phyloP scores from a whole-genome alignment of 768 basidiomycete genomes.

The Pleurotus cornucopiae region DNA sequence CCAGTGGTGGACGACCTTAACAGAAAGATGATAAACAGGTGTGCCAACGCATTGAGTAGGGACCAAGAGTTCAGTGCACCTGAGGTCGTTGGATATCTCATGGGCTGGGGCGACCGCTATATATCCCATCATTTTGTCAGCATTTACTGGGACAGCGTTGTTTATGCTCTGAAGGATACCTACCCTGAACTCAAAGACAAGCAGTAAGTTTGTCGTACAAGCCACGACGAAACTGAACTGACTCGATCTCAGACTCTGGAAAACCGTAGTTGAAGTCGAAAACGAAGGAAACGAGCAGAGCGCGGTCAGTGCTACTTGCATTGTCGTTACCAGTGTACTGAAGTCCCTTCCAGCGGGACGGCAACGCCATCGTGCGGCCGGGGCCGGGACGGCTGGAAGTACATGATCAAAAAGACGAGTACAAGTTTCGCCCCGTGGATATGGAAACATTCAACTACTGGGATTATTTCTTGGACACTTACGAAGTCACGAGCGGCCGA shows the following conservation, averaged over 20 bases:
- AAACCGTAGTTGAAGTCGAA: no score
- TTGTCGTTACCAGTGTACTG: neutral
- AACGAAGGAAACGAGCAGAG: no score
- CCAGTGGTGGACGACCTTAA: constrained; percentile 15
- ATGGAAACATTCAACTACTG: no score
- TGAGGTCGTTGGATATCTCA: constrained; percentile 35
- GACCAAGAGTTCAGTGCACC: constrained; percentile 35
- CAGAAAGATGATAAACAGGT: constrained; percentile 23
- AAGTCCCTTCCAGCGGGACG: neutral
- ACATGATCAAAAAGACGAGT: no score
- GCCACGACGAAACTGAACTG: no score
- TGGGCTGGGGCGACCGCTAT: constrained; percentile 38
- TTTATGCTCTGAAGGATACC: constrained; percentile 11
- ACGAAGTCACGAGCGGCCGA: no score
- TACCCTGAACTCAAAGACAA: constrained; percentile 17
- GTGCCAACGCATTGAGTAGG: constrained; percentile 25
- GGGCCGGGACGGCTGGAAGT: neutral
- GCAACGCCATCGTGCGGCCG: neutral
- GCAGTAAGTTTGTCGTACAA: neutral
- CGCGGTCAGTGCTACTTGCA: neutral
- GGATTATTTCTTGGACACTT: no score
- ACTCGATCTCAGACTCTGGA: no score
- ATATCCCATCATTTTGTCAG: constrained; percentile 30
- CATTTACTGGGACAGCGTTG: constrained; percentile 29
- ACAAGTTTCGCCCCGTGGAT: no score